A percentile compares a stretch with the other conserved stretches of the same genome.
These are phyloP conservation scores for Backusella westeae DNA, from an alignment of 192 early-diverging fungal genomes.

Conservation along the genomic window DNA sequence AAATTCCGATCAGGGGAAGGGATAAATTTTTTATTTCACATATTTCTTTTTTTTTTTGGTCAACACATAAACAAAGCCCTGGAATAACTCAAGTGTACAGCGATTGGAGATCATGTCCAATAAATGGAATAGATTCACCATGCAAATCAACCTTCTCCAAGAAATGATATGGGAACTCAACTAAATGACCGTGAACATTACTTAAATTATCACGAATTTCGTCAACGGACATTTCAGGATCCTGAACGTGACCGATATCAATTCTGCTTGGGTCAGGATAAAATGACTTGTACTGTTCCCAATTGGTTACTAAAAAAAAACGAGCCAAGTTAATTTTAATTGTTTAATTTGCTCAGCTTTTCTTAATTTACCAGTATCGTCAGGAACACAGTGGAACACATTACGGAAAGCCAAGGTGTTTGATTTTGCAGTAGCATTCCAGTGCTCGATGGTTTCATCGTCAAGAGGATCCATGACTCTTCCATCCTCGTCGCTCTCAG, in stretches of 20 bases:
- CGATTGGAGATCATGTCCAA: constrained; percentile 27
- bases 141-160: constrained; percentile 47
- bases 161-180: constrained; percentile 52
- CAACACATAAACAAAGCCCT: not conserved
- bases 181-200: constrained; percentile 53
- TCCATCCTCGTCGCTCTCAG: constrained; percentile 30
- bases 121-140: constrained; percentile 33
- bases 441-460: constrained; percentile 58
- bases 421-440: constrained; percentile 58
- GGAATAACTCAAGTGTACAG: constrained; percentile 32
- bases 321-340: not conserved
- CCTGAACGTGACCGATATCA: constrained; percentile 45
- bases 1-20: not conserved
- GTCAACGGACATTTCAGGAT: constrained; percentile 44
- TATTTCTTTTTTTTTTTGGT: not conserved
- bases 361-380: constrained; percentile 53
- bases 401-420: constrained; percentile 76
- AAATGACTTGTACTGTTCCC: constrained; percentile 52
- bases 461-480: constrained; percentile 67
- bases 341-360: constrained; percentile 36
- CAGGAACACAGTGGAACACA: constrained; percentile 85
- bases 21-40: not conserved
- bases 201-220: constrained; percentile 35
- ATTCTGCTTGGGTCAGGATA: constrained; percentile 44
- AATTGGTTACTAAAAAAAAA: constrained; percentile 32